These are phyloP conservation scores for Celoporthe dispersa DNA, from an alignment of 2,329 filamentous ascomycete species.

Conservation along the genomic window DNA sequence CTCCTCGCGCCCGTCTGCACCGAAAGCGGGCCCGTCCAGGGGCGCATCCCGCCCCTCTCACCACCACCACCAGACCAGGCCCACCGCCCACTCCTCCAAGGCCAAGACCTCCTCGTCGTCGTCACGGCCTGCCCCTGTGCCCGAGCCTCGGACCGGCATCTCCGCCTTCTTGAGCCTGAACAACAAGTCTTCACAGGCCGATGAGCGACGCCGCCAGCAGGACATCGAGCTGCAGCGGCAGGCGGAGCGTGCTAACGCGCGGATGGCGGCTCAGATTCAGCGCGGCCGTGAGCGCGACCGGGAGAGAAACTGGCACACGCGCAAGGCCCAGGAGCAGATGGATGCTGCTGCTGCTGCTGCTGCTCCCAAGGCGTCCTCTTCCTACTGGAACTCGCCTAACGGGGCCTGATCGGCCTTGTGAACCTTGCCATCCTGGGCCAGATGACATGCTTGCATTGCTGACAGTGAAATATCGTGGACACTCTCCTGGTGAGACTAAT, in stretches of 20 bases:
- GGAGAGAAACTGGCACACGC: conserved; percentile 14
- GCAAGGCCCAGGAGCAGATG: conserved; percentile 8
- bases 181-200: background rate
- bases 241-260: background rate
- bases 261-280: conserved; percentile 11
- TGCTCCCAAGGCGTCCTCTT: background rate
- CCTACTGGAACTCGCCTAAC: background rate
- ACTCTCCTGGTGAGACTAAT: background rate
- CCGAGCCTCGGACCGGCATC: background rate
- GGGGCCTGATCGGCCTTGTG: background rate
- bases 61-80: background rate
- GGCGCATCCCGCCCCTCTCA: background rate
- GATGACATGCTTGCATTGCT: background rate
- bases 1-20: background rate
- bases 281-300: conserved; percentile 16
- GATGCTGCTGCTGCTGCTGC: background rate
- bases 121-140: background rate
- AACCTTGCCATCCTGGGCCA: background rate
- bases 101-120: background rate
- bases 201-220: background rate
- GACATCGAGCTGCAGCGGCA: background rate
- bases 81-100: background rate
- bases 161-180: background rate
- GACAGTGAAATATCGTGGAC: background rate
- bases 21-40: background rate